Percentiles rank a stretch among this genome's conserved stretches.
phyloP scores from a whole-genome alignment of 805 yeast species.

The Teunomyces funiuensis region DNA sequence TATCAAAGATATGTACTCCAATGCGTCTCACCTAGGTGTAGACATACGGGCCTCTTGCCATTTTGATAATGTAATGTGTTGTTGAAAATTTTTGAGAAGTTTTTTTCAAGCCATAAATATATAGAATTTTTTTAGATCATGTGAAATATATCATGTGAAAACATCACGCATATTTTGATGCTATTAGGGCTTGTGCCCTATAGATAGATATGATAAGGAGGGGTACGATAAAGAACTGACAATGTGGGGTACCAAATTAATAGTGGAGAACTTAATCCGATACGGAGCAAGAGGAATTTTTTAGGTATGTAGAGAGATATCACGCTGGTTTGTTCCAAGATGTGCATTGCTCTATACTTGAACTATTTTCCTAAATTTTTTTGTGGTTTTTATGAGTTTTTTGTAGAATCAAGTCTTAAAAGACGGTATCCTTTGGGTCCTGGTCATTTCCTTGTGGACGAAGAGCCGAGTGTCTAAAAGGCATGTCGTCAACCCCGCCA shows the following conservation, averaged over 20 bases:
- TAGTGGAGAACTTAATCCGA: not conserved
- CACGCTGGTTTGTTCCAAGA: not conserved
- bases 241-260: not conserved
- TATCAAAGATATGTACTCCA: slow-evolving; percentile 15
- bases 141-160: not conserved
- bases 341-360: not conserved
- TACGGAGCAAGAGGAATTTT: no score
- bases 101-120: no score
- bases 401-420: slow-evolving; percentile 15
- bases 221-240: slow-evolving; percentile 2
- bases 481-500: slow-evolving; percentile 12
- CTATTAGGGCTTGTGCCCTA: not conserved
- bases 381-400: not conserved
- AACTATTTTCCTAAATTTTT: slow-evolving; percentile 2
- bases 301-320: no score
- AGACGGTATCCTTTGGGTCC: slow-evolving; percentile 36
- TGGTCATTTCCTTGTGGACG: slow-evolving; percentile 22
- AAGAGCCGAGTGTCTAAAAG: slow-evolving; percentile 5
- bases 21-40: slow-evolving; percentile 16
- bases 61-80: slow-evolving; percentile 28
- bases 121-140: no score
- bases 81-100: not conserved
- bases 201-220: not conserved
- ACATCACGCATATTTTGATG: not conserved
- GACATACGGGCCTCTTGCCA: slow-evolving; percentile 59